Conservation (phyloP, 371 early-diverging fungal species). For the Parasitella parasitica region DNA sequence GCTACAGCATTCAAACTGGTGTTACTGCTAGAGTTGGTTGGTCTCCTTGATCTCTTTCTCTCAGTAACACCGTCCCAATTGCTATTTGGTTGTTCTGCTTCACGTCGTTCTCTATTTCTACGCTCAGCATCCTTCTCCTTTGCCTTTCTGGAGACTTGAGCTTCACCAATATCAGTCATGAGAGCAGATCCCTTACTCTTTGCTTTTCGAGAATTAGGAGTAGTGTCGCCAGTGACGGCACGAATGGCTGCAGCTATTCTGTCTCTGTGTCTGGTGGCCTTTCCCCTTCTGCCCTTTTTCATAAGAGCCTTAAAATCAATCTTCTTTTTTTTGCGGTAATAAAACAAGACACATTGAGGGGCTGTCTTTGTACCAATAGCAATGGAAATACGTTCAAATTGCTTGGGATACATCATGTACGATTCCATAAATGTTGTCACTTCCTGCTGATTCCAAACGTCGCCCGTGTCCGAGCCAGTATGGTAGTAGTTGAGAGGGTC, state of each 20-base stretch:
- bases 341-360: conserved; percentile 85
- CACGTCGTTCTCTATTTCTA: conserved; percentile 40
- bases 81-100: conserved; percentile 43
- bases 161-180: conserved; percentile 66
- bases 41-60: conserved; percentile 27
- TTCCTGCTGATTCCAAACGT: conserved; percentile 83
- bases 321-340: conserved; percentile 89
- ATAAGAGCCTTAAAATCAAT: conserved; percentile 79
- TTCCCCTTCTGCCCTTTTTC: conserved; percentile 54
- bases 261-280: conserved; percentile 39
- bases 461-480: conserved; percentile 53
- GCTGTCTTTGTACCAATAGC: conserved; percentile 78
- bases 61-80: conserved; percentile 45
- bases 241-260: conserved; percentile 47
- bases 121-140: conserved; percentile 51
- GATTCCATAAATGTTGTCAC: conserved; percentile 74
- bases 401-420: conserved; percentile 84
- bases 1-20: not conserved
- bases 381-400: conserved; percentile 85
- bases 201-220: conserved; percentile 29
- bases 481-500: conserved; percentile 68
- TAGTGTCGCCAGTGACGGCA: conserved; percentile 34
- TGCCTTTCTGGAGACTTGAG: conserved; percentile 49
- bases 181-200: conserved; percentile 66
- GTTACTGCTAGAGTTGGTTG: not conserved